Conservation (phyloP, 768 basidiomycete genomes). For the Goffeauzyma gilvescens region DNA sequence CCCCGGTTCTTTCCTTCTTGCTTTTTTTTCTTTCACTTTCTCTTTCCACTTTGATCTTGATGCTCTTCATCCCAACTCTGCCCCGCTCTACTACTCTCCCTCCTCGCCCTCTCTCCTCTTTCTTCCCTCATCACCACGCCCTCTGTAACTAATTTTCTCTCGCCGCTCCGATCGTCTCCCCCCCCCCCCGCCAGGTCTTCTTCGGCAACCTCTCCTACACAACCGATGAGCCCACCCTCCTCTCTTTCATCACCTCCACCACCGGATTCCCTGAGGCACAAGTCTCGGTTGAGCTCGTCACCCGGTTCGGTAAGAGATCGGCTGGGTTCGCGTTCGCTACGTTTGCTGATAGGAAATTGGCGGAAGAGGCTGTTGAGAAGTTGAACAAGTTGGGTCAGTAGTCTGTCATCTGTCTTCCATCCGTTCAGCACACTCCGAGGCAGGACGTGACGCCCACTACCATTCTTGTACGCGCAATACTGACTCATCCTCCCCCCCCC, state of each 20-base stretch:
- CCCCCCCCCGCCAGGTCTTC: constrained; percentile 19
- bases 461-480: no score
- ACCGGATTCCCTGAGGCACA: constrained; percentile 14
- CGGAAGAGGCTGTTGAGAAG: constrained; percentile 25
- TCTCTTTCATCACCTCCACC: constrained; percentile 18
- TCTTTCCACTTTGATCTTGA: no score
- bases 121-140: no score
- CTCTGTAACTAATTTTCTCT: no score
- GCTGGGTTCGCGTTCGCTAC: constrained; percentile 27
- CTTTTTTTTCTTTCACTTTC: no score
- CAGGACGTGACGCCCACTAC: no score
- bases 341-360: constrained; percentile 22
- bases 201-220: constrained; percentile 29
- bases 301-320: constrained; percentile 19
- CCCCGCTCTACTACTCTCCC: no score
- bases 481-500: not conserved
- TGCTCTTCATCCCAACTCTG: no score
- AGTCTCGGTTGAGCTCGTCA: constrained; percentile 17
- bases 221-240: constrained; percentile 24
- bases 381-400: constrained; percentile 24
- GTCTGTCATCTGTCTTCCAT: not conserved
- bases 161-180: no score
- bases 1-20: no score
- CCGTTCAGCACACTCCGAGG: no score
- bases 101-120: no score